Base-by-base conservation (phyloP, 2,329 filamentous ascomycete species). In the Sarocladium strictum region DNA sequence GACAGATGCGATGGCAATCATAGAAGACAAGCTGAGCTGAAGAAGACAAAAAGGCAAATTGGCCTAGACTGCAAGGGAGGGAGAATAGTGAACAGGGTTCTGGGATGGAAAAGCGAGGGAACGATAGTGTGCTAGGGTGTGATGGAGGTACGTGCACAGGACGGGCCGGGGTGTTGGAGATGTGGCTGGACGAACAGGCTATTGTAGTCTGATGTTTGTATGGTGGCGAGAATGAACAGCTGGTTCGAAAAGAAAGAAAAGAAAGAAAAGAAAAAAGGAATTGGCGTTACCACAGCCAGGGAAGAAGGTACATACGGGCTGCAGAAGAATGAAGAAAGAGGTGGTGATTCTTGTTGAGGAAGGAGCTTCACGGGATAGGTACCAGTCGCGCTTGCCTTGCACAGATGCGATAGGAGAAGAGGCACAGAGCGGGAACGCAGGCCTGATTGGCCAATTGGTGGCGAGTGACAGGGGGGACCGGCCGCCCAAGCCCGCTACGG, bases 11-110 rank as follows among this genome's bases (percentile, higher is more conserved):
- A 38, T 19, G 35, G n/a, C 43, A 47, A 47, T 29, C 11, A 17
- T 12, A n/a, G 29, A 24, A 47, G 29, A 17, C 43, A 43, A 43
- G 35, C 7, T 38, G 35, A 43, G 40, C 40, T 43, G 40, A 43
- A 24, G 17, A 17, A 7, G 24, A 43, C 17, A 7, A 43, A 6
- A 19, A 19, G 7, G 15, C 40, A 43, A 15, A 24, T 24, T 4
- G 43, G 43, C 21, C 21, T 47, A 12, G 43, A 17, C 43, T 47
- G 43, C 43, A 47, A 47, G 43, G 43, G 43, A 47, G 43, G n/a
- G n/a, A 7, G n/a, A 6, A 11, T 4, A 27, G 24, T 12, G n/a
- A 15, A 47, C 43, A 47, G 43, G 43, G 43, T 23, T 47, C 9
- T 27, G 12, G 15, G 21, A 27, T 23, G 23, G 4, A 15, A 47